Evolutionary conservation across 192 early-diverging fungal species (phyloP).

Genomic region (Kappamyces sp.): DNA sequence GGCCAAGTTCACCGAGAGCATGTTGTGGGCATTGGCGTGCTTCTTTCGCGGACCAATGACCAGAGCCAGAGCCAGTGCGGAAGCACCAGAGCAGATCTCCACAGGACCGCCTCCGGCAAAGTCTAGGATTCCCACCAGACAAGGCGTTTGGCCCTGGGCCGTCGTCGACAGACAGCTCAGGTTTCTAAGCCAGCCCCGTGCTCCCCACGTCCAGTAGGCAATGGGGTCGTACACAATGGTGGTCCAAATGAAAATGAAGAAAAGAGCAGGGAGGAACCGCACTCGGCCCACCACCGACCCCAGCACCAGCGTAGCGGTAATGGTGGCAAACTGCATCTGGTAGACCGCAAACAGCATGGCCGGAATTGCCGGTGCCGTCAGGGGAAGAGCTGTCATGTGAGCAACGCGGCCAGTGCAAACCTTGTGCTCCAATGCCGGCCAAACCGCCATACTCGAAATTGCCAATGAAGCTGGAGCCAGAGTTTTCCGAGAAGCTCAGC

Average conservation of each 20-base stretch:
- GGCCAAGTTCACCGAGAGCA: constrained; percentile 78
- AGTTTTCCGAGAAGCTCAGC: constrained; percentile 70
- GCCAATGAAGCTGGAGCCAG: constrained; percentile 20
- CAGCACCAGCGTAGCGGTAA: constrained; percentile 82
- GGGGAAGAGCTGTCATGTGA: constrained; percentile 28
- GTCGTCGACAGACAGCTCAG: constrained; percentile 24
- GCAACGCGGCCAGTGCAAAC: neutral
- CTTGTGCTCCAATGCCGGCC: constrained; percentile 1
- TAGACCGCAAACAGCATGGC: constrained; percentile 59
- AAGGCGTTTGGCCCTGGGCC: constrained; percentile 1
- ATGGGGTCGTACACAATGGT: constrained; percentile 84
- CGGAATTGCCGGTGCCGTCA: constrained; percentile 57
- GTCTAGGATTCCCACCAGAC: constrained; percentile 58
- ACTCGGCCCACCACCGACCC: constrained; percentile 86
- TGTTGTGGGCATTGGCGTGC: constrained; percentile 68
- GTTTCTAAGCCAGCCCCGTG: constrained; percentile 69
- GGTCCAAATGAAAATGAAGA: constrained; percentile 75
- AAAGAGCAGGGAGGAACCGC: constrained; percentile 69
- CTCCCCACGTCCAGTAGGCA: constrained; percentile 85
- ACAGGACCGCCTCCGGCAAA: constrained; percentile 87
- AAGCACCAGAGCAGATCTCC: constrained; percentile 69
- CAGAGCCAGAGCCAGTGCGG: constrained; percentile 75
- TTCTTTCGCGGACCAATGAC: constrained; percentile 73
- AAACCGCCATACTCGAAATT: constrained; percentile 20
- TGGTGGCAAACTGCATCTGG: constrained; percentile 76